Conservation (phyloP, 306 rosid genomes). For the Castanopsis chinensis region DNA sequence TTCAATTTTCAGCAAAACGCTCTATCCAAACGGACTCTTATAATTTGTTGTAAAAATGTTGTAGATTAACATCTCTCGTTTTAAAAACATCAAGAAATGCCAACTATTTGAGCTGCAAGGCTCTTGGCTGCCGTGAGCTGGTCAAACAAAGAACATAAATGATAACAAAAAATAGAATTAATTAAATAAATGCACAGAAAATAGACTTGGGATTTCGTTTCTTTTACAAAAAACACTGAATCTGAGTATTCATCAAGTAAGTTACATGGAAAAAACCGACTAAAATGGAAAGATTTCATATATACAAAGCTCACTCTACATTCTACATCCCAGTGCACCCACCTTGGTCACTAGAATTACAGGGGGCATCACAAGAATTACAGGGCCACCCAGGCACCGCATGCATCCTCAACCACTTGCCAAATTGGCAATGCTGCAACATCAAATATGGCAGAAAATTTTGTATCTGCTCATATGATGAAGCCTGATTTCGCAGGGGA, state of each 20-base stretch:
- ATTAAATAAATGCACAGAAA: neutral
- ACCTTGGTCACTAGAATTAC: neutral
- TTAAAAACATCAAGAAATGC: too few relatives aligned
- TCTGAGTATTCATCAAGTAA: neutral
- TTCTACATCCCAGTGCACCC: neutral
- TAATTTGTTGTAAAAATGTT: too few relatives aligned
- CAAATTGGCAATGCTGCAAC: constrained; percentile 12
- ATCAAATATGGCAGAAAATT: constrained; percentile 27
- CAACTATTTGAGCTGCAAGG: too few relatives aligned
- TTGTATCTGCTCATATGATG: constrained; percentile 10
- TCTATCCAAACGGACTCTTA: too few relatives aligned
- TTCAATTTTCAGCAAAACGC: too few relatives aligned
- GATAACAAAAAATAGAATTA: neutral
- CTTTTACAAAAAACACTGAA: neutral
- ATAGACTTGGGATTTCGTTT: neutral
- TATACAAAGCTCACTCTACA: neutral
- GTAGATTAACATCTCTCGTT: too few relatives aligned
- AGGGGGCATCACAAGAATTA: neutral
- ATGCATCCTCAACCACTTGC: neutral
- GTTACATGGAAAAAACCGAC: neutral
- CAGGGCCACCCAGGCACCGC: neutral
- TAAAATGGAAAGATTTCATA: neutral
- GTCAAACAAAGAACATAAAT: neutral
- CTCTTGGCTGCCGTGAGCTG: too few relatives aligned
- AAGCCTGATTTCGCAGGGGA: neutral